These are phyloP conservation scores for Chlorella sp. DNA, from an alignment of 139 green algal genomes.

Conservation along the genomic window DNA sequence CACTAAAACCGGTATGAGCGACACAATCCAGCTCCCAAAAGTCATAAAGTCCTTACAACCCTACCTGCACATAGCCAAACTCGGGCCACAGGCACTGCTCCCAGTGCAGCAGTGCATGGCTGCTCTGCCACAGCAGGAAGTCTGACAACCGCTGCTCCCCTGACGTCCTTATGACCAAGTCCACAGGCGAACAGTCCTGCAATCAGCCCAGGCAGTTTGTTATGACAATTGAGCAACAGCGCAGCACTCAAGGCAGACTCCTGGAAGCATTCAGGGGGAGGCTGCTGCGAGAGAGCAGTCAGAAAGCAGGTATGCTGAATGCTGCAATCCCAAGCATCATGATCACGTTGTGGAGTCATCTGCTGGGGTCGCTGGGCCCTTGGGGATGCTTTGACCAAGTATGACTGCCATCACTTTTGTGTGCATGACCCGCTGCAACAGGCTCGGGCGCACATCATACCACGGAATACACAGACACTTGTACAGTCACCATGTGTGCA, in stretches of 20 bases:
- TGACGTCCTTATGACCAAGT: conserved; percentile 85
- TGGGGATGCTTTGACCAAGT: too few relatives aligned
- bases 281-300: too few relatives aligned
- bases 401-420: conserved; percentile 9
- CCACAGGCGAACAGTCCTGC: conserved; percentile 26
- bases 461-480: too few relatives aligned
- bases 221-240: too few relatives aligned
- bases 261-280: too few relatives aligned
- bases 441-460: conserved; percentile 22
- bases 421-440: conserved; percentile 37
- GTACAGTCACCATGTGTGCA: too few relatives aligned
- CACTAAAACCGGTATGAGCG: not conserved
- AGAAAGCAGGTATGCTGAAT: too few relatives aligned
- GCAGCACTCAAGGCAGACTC: too few relatives aligned
- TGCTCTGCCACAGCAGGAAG: conserved; percentile 82
- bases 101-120: conserved; percentile 69
- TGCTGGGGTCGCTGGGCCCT: too few relatives aligned
- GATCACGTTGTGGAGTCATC: too few relatives aligned
- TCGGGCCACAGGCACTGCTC: conserved; percentile 77
- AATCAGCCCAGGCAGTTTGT: too few relatives aligned
- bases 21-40: not conserved
- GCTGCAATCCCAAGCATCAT: too few relatives aligned
- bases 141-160: conserved; percentile 85
- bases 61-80: conserved; percentile 60
- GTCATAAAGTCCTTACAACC: conserved; percentile 8